Evolutionary conservation across 306 rosid genomes (phyloP).

Genomic region (Delonix regia): DNA sequence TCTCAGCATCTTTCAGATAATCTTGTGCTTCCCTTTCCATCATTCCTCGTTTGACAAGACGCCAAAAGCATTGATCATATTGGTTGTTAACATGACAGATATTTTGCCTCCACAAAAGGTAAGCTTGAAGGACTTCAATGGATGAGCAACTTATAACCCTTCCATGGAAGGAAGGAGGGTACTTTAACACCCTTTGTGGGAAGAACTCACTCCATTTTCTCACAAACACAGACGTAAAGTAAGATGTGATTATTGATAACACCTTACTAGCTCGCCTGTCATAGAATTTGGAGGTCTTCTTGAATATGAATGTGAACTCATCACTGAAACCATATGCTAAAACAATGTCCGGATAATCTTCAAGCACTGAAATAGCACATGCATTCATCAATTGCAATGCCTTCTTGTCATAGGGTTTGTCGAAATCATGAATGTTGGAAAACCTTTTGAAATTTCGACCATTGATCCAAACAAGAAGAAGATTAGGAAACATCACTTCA

Average conservation of each 20-base stretch:
- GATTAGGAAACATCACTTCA: slow-evolving; percentile 72
- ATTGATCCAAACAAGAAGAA: slow-evolving; percentile 62
- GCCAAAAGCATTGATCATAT: slow-evolving; percentile 67
- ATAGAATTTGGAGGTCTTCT: slow-evolving; percentile 73
- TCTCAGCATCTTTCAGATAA: slow-evolving; percentile 56
- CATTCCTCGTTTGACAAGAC: slow-evolving; percentile 67
- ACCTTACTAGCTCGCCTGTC: slow-evolving; percentile 84
- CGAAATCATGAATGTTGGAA: slow-evolving; percentile 57
- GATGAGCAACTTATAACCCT: slow-evolving; percentile 65
- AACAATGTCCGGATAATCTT: slow-evolving; percentile 67
- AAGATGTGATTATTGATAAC: slow-evolving; percentile 65
- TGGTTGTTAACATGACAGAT: slow-evolving; percentile 68
- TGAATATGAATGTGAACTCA: slow-evolving; percentile 74
- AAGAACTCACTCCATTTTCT: slow-evolving; percentile 70
- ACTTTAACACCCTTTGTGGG: slow-evolving; percentile 53
- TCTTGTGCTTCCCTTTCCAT: slow-evolving; percentile 56
- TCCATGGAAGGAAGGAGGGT: slow-evolving; percentile 69
- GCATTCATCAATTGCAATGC: slow-evolving; percentile 75
- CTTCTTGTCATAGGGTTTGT: slow-evolving; percentile 61
- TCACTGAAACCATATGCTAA: slow-evolving; percentile 77
- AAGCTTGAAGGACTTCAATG: slow-evolving; percentile 70
- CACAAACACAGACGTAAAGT: slow-evolving; percentile 65
- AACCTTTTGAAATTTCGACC: slow-evolving; percentile 59
- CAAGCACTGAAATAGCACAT: slow-evolving; percentile 57
- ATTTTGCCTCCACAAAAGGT: slow-evolving; percentile 83